Base-by-base conservation (phyloP, 2,329 filamentous ascomycete genomes). In the Ophiostoma tasmaniense region DNA sequence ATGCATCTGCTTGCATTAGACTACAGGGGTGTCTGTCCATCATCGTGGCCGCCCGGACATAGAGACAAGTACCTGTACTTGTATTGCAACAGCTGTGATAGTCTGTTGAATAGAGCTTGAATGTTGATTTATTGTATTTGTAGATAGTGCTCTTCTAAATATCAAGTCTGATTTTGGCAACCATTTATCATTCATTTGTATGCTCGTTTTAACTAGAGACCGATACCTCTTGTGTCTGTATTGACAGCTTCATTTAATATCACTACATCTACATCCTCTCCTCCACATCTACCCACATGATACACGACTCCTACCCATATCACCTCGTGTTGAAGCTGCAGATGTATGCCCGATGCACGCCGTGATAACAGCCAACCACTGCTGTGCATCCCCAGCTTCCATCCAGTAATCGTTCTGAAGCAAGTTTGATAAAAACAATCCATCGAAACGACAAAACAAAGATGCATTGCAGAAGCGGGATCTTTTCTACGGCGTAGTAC, bases 401-500 rank as follows among this genome's bases (percentile, higher is more conserved):
- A 22, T 4, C 50, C n/a, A 55, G 50, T 22, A 25, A 25, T 22
- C 42, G 17, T 45, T 3, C 42, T 45, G 6, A 45, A 17, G 17
- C 42, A 17, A 45, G 28, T 25, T 25, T 14, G 30, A 30, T 10
- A 25, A 17, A 62, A 20, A 62, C 28, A 61, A 33, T 28, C 30
- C 30, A 61, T 30, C 28, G 8, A 55, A 55, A 55, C 22, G 25
- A 55, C n/a, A 22, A 55, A 25, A 13, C 22, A 55, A 55, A 22
- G n/a, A 37, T 37, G 61, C 61, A 64, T 64, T 64, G 61, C 61
- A 66, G 66, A 62, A 59, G 69, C 69, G 64, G 69, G 67, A 68
- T 70, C 64, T 59, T 61, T 64, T 70, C 69, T 68, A 68, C 69
- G 67, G 64, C 69, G 69, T 70, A 70, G 64, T 62, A 68, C 67